These are phyloP conservation scores for Boletus rufocinnamomeus DNA, from an alignment of 768 basidiomycete species.

Conservation along the genomic window DNA sequence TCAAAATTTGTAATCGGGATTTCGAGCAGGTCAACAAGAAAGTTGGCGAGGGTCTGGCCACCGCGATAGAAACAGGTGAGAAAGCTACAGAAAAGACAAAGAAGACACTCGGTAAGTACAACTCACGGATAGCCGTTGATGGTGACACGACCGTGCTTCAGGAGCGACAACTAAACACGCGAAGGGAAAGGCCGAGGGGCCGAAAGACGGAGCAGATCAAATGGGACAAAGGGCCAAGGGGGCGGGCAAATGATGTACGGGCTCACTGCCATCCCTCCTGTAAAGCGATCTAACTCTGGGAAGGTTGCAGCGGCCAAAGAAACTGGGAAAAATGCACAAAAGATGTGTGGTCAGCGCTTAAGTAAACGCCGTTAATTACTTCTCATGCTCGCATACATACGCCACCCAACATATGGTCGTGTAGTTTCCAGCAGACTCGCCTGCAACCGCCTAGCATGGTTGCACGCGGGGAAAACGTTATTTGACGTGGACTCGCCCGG, in stretches of 20 bases:
- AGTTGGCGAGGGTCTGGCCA: slow-evolving; percentile 41
- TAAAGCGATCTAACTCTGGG: not conserved
- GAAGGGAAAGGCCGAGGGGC: slow-evolving; percentile 3
- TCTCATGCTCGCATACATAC: not conserved
- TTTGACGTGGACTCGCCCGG: not conserved
- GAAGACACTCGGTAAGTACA: slow-evolving; percentile 35
- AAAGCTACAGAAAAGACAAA: slow-evolving; percentile 41
- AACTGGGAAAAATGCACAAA: slow-evolving; percentile 20
- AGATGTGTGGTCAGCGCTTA: not conserved
- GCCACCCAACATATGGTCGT: no score
- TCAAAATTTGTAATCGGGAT: not conserved
- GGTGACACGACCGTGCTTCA: not conserved
- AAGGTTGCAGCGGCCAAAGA: slow-evolving; percentile 22
- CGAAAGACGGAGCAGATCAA: slow-evolving; percentile 4
- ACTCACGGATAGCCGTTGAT: not conserved
- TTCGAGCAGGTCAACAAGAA: slow-evolving; percentile 41
- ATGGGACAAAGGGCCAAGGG: slow-evolving; percentile 17
- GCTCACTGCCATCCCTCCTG: not conserved
- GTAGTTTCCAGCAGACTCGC: not conserved
- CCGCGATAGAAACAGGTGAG: slow-evolving; percentile 45
- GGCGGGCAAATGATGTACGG: slow-evolving; percentile 5
- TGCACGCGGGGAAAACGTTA: not conserved
- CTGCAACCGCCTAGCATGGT: not conserved
- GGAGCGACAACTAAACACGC: slow-evolving; percentile 4
- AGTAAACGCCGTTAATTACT: not conserved